Percentiles rank a stretch among this genome's conserved stretches.
phyloP scores from a whole-genome alignment of 202 grass and related monocot species.

The Setaria italica region DNA sequence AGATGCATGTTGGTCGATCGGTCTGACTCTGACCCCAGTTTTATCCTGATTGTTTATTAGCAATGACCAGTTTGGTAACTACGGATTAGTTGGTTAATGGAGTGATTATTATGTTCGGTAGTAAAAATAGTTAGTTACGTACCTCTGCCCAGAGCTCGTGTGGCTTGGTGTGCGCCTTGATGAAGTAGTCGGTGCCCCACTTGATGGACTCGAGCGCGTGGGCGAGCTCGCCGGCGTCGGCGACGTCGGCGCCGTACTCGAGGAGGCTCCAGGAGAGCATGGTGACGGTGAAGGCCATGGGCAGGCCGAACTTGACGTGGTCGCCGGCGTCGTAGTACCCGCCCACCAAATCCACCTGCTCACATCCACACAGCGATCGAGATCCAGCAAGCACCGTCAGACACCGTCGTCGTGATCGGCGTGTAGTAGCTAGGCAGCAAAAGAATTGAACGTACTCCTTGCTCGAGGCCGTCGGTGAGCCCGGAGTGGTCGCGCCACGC shows the following conservation, averaged over 20 bases:
- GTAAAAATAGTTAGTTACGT: background rate
- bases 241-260: slow-evolving; percentile 80
- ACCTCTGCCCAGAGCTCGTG: slow-evolving; percentile 94
- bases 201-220: slow-evolving; percentile 86
- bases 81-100: background rate
- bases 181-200: slow-evolving; percentile 98
- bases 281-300: slow-evolving; percentile 96
- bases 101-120: too few species aligned
- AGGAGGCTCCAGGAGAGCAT: slow-evolving; percentile 88
- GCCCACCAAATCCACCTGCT: slow-evolving; percentile 89
- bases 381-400: slow-evolving; percentile 5
- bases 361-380: background rate
- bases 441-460: slow-evolving; percentile 54
- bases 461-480: slow-evolving; percentile 94
- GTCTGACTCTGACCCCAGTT: slow-evolving; percentile 7
- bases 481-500: slow-evolving; percentile 89
- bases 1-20: slow-evolving; percentile 40
- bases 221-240: slow-evolving; percentile 63
- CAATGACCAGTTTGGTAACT: background rate
- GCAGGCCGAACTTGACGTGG: slow-evolving; percentile 98
- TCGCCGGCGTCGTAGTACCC: slow-evolving; percentile 98
- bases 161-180: slow-evolving; percentile 82
- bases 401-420: background rate
- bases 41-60: background rate
- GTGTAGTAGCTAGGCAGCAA: too few species aligned